Evolutionary conservation across 345 rosid species (phyloP).

Genomic region (Excoecaria cochinchinensis): DNA sequence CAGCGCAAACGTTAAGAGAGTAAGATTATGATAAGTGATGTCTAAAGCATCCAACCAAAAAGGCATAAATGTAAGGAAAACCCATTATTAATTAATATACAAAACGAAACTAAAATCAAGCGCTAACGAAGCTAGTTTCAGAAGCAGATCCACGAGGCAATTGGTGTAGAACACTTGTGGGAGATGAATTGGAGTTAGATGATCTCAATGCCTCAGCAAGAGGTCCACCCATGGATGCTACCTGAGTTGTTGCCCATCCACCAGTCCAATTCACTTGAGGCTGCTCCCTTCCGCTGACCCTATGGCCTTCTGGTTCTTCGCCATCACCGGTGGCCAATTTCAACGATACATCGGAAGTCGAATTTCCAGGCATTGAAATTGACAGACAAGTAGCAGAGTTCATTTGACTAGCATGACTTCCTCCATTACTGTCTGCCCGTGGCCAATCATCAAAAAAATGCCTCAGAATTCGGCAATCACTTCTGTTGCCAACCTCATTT

Average conservation of each 20-base stretch:
- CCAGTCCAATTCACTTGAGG: conserved; percentile 52
- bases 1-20: neutral
- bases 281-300: conserved; percentile 21
- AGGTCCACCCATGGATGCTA: conserved; percentile 80
- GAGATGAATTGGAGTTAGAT: conserved; percentile 56
- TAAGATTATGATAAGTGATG: neutral
- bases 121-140: conserved; percentile 35
- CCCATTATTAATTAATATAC: conserved; percentile 1
- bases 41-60: neutral
- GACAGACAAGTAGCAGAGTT: conserved; percentile 60
- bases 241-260: conserved; percentile 56
- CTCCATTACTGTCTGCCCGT: conserved; percentile 39
- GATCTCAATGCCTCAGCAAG: conserved; percentile 83
- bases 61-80: neutral
- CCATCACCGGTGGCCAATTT: conserved; percentile 71
- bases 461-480: conserved; percentile 66
- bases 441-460: conserved; percentile 96
- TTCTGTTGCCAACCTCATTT: conserved; percentile 34
- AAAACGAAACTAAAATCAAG: conserved; percentile 16
- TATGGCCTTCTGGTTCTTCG: conserved; percentile 25
- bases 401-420: conserved; percentile 33
- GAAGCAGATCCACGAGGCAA: conserved; percentile 46
- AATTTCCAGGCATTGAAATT: conserved; percentile 67
- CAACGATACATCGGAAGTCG: conserved; percentile 78
- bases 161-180: conserved; percentile 75